Evolutionary conservation across 306 rosid genomes (phyloP).

Genomic region (Urtica urens): DNA sequence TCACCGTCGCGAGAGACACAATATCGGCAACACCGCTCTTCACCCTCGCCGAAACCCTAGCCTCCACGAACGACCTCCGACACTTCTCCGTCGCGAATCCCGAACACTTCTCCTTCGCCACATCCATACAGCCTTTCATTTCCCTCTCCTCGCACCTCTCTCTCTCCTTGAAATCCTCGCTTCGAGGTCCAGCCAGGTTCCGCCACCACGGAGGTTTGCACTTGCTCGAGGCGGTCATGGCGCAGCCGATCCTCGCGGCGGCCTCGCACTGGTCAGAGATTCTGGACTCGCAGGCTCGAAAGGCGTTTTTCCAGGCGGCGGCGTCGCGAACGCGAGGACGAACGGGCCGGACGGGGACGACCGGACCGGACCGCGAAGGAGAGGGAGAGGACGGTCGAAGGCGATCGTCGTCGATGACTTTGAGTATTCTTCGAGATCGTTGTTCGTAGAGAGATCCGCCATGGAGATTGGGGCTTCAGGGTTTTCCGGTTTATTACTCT

Average conservation of each 20-base stretch:
- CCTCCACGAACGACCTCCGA: constrained; percentile 47
- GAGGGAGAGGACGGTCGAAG: constrained; percentile 48
- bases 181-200: constrained; percentile 26
- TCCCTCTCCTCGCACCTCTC: constrained; percentile 57
- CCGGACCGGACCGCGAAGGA: constrained; percentile 53
- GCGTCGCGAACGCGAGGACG: constrained; percentile 57
- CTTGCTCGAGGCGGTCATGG: constrained; percentile 30
- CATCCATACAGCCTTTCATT: constrained; percentile 28
- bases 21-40: constrained; percentile 20
- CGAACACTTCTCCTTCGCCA: constrained; percentile 39
- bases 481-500: too few species aligned
- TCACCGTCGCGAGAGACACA: constrained; percentile 30
- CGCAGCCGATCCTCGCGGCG: constrained; percentile 61
- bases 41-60: constrained; percentile 34
- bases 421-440: constrained; percentile 37
- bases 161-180: constrained; percentile 38
- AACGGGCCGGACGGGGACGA: constrained; percentile 32
- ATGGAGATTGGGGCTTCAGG: neutral
- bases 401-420: constrained; percentile 37
- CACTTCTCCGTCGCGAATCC: constrained; percentile 55
- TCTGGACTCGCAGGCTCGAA: constrained; percentile 38
- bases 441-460: too few species aligned
- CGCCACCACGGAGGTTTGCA: constrained; percentile 84
- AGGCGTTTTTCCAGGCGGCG: constrained; percentile 56
- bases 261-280: constrained; percentile 53